Conservation (phyloP, 2,329 filamentous ascomycete genomes). For the Trematosphaeria pertusa region DNA sequence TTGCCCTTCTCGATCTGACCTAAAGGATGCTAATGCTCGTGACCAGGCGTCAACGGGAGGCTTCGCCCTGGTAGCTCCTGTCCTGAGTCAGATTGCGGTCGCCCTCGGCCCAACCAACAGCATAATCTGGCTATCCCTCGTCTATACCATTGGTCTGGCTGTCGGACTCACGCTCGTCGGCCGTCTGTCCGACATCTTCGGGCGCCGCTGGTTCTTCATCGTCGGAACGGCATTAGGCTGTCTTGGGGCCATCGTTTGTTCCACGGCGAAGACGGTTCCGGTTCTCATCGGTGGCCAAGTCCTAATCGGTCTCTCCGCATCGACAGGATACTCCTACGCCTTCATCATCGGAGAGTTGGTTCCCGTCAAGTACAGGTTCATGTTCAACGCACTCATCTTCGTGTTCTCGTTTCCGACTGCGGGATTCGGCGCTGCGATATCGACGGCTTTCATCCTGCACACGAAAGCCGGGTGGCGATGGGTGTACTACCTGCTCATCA, state of each 20-base stretch:
- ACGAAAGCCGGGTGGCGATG: slow-evolving; percentile 49
- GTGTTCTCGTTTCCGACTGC: slow-evolving; percentile 18
- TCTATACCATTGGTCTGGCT: slow-evolving; percentile 20
- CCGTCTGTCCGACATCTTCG: slow-evolving; percentile 38
- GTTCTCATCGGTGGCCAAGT: slow-evolving; percentile 18
- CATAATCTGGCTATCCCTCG: slow-evolving; percentile 21
- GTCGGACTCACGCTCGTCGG: slow-evolving; percentile 19
- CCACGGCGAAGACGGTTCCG: slow-evolving; percentile 11
- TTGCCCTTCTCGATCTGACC: too few relatives aligned
- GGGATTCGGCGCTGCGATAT: slow-evolving; percentile 20
- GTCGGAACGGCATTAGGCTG: slow-evolving; percentile 29
- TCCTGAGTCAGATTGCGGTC: slow-evolving; percentile 12
- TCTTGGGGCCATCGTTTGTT: slow-evolving; percentile 15
- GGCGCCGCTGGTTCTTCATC: slow-evolving; percentile 41
- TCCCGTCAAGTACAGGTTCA: slow-evolving; percentile 28
- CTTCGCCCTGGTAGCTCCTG: slow-evolving; percentile 18
- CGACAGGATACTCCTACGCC: slow-evolving; percentile 21
- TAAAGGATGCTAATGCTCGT: too few relatives aligned
- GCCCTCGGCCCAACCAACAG: slow-evolving; percentile 13
- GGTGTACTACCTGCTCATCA: slow-evolving; percentile 51
- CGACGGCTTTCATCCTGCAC: slow-evolving; percentile 12
- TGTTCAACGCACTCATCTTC: slow-evolving; percentile 19
- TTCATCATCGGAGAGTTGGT: slow-evolving; percentile 34
- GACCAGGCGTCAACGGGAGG: slow-evolving; percentile 19
- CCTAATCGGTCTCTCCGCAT: slow-evolving; percentile 15